These are phyloP conservation scores for Dendrostoma leiphaemia DNA, from an alignment of 2,329 filamentous ascomycete genomes.

Conservation along the genomic window DNA sequence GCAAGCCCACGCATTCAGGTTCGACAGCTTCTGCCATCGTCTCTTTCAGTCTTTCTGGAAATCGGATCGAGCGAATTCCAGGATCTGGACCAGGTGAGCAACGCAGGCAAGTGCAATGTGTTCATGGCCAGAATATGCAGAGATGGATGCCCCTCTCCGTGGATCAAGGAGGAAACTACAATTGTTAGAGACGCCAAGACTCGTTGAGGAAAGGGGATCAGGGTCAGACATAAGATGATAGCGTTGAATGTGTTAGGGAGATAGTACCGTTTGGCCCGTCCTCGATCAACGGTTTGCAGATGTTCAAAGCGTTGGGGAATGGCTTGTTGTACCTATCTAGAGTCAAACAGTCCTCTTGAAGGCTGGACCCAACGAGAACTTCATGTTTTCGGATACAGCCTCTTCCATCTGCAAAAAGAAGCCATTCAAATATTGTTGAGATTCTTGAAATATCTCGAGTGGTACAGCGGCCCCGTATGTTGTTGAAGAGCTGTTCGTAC, in stretches of 20 bases:
- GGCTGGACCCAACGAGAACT: no score
- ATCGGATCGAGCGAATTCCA: not conserved
- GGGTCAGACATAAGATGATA: not conserved
- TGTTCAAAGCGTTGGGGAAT: not conserved
- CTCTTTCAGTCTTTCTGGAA: not conserved
- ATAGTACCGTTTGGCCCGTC: not conserved
- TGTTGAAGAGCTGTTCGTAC: no score
- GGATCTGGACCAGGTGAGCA: not conserved
- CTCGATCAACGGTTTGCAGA: slow-evolving; percentile 1
- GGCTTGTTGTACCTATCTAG: not conserved
- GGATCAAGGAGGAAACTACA: not conserved
- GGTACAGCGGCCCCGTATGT: no score
- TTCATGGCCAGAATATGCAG: not conserved
- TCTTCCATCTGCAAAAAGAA: no score
- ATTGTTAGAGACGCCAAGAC: no score
- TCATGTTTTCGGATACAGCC: no score
- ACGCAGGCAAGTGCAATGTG: no score
- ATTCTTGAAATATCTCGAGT: no score
- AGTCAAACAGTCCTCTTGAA: not conserved
- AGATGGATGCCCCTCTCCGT: not conserved
- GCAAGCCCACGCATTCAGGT: not conserved
- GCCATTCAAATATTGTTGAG: no score
- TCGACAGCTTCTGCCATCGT: not conserved
- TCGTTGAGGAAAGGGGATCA: no score
- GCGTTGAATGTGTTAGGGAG: not conserved